Percentiles rank a stretch among this genome's conserved stretches.
These are phyloP conservation scores for Amaranthus cruentus DNA, from an alignment of 148 eudicot genomes.

Conservation along the genomic window DNA sequence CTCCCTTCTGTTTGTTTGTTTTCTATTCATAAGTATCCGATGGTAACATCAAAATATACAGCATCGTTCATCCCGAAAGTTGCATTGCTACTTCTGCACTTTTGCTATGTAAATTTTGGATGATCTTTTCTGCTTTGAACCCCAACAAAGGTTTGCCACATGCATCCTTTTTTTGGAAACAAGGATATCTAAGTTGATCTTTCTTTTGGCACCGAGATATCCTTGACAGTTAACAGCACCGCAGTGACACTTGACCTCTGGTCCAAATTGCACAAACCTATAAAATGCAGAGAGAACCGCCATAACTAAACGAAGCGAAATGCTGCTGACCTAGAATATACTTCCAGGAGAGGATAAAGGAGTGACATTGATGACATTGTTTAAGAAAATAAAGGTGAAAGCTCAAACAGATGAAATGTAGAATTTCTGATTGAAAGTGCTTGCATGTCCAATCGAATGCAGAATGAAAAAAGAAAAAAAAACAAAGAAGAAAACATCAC, in stretches of 20 bases:
- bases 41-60: conserved; percentile 21
- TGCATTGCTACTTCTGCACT: conserved; percentile 9
- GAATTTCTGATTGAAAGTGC: neutral
- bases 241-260: conserved; percentile 84
- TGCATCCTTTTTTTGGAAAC: conserved; percentile 28
- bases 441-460: too few relatives aligned
- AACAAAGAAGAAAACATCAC: too few relatives aligned
- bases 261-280: conserved; percentile 95
- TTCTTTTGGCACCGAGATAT: conserved; percentile 68
- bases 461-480: too few relatives aligned
- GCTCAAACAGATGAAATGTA: neutral
- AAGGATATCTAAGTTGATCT: conserved; percentile 25
- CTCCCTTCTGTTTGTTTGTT: neutral
- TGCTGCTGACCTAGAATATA: neutral
- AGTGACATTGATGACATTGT: too few relatives aligned
- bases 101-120: conserved; percentile 18
- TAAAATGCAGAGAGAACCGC: conserved; percentile 14
- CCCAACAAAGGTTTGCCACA: conserved; percentile 49
- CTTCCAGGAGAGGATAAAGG: too few relatives aligned
- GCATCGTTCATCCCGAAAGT: neutral
- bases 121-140: conserved; percentile 64
- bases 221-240: conserved; percentile 83
- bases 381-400: neutral
- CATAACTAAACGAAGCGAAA: neutral
- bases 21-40: conserved; percentile 7